Evolutionary conservation across 441 rosid species (phyloP).

Genomic region (Cnidoscolus chayamansa): DNA sequence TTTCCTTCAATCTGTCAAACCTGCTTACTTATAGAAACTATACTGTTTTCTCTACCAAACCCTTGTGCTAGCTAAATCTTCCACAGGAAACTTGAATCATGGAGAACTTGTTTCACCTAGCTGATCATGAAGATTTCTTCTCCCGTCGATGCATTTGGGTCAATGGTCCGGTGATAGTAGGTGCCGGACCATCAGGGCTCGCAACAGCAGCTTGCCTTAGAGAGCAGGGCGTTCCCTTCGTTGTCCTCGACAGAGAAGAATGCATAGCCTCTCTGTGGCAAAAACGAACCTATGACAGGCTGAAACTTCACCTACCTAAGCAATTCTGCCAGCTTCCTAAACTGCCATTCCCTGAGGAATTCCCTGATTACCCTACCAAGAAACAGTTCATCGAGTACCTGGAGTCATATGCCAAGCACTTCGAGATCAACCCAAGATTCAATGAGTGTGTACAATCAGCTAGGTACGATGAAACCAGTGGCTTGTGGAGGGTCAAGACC

Average conservation of each 20-base stretch:
- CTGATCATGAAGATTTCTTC: conserved; percentile 38
- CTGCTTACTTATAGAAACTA: no score
- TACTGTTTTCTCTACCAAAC: no score
- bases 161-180: conserved; percentile 30
- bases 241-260: conserved; percentile 27
- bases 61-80: no score
- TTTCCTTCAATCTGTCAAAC: neutral
- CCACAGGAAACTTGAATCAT: conserved; percentile 19
- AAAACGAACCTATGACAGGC: conserved; percentile 32
- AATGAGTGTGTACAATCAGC: conserved; percentile 28
- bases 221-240: conserved; percentile 28
- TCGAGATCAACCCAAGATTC: conserved; percentile 28
- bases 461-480: conserved; percentile 26
- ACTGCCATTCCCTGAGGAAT: conserved; percentile 27
- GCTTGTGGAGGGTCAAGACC: conserved; percentile 31
- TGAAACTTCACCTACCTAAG: conserved; percentile 33
- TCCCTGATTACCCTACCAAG: conserved; percentile 30
- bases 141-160: conserved; percentile 30
- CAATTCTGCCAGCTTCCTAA: conserved; percentile 35
- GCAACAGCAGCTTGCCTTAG: conserved; percentile 31
- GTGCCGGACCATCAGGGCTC: conserved; percentile 34
- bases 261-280: conserved; percentile 35
- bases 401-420: conserved; percentile 25
- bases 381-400: conserved; percentile 31
- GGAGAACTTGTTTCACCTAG: conserved; percentile 51